These are phyloP conservation scores for Alternaria conjuncta DNA, from an alignment of 2,329 filamentous ascomycete species.

Conservation along the genomic window DNA sequence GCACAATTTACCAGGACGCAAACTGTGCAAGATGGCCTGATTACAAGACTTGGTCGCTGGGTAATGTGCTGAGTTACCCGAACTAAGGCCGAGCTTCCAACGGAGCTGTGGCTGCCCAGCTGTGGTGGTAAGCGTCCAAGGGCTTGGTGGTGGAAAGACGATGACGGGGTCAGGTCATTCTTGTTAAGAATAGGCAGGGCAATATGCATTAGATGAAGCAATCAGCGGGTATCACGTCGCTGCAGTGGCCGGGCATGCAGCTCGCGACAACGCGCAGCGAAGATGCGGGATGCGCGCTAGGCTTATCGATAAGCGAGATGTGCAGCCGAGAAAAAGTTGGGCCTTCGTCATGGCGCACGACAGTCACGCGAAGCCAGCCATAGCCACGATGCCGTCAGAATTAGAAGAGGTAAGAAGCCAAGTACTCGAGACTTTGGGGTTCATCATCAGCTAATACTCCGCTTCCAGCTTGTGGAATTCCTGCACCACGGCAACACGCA, in stretches of 20 bases:
- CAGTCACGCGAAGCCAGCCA: slow-evolving; percentile 17
- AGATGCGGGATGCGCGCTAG: slow-evolving; percentile 7
- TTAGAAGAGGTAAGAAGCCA: slow-evolving; percentile 53
- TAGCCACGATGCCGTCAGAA: slow-evolving; percentile 55
- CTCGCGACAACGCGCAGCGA: slow-evolving; percentile 8
- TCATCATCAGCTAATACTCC: not conserved
- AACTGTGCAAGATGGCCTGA: not conserved
- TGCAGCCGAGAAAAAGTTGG: slow-evolving; percentile 27
- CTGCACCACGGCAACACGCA: slow-evolving; percentile 91
- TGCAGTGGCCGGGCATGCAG: slow-evolving; percentile 8
- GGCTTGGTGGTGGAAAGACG: not conserved
- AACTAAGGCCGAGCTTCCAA: not conserved
- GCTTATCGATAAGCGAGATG: slow-evolving; percentile 46
- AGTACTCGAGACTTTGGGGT: no score
- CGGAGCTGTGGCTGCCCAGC: not conserved
- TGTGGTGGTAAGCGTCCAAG: not conserved
- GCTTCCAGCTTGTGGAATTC: slow-evolving; percentile 83
- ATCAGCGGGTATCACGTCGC: slow-evolving; percentile 4
- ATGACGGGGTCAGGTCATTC: not conserved
- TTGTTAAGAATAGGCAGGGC: slow-evolving; percentile 8
- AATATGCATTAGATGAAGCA: slow-evolving; percentile 12
- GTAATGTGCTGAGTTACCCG: not conserved
- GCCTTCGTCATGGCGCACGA: slow-evolving; percentile 31
- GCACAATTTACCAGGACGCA: not conserved
- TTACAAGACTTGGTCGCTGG: not conserved